These are phyloP conservation scores for Epipyxis sp. DNA, from an alignment of 108 stramenopile genomes.

Conservation along the genomic window DNA sequence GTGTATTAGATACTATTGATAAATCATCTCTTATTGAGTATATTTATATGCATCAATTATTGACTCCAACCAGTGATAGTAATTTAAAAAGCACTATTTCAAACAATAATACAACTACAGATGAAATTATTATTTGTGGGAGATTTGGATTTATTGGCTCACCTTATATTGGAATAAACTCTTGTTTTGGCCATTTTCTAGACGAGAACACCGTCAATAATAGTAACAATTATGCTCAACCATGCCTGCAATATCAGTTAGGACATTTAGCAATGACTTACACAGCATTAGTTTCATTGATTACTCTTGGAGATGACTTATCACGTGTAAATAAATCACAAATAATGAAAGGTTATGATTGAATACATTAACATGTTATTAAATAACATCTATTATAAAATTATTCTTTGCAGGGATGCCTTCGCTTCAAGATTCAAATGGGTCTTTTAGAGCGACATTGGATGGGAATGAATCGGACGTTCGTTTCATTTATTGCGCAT, in stretches of 20 bases:
- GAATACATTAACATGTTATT: too few relatives aligned
- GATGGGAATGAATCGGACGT: constrained; percentile 68
- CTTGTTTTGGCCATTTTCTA: neutral
- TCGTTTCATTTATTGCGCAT: constrained; percentile 80
- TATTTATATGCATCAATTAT: constrained; percentile 21
- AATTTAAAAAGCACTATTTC: too few relatives aligned
- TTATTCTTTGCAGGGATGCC: too few relatives aligned
- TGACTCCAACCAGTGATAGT: too few relatives aligned
- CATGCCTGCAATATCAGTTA: too few relatives aligned
- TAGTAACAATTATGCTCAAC: too few relatives aligned
- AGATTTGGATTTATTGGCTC: neutral
- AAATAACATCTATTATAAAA: too few relatives aligned
- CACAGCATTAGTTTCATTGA: neutral
- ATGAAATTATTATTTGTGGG: neutral
- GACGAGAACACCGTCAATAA: neutral
- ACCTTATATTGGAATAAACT: neutral
- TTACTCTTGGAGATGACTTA: constrained; percentile 18
- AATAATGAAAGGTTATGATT: too few relatives aligned
- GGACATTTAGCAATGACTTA: constrained; percentile 30
- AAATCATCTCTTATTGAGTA: neutral
- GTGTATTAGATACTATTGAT: neutral
- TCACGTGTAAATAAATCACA: neutral
- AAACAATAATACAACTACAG: neutral
- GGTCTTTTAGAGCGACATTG: neutral
- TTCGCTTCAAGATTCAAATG: too few relatives aligned